Base-by-base conservation (phyloP, 1,284 basidiomycete species). In the Rhodofomes roseus region DNA sequence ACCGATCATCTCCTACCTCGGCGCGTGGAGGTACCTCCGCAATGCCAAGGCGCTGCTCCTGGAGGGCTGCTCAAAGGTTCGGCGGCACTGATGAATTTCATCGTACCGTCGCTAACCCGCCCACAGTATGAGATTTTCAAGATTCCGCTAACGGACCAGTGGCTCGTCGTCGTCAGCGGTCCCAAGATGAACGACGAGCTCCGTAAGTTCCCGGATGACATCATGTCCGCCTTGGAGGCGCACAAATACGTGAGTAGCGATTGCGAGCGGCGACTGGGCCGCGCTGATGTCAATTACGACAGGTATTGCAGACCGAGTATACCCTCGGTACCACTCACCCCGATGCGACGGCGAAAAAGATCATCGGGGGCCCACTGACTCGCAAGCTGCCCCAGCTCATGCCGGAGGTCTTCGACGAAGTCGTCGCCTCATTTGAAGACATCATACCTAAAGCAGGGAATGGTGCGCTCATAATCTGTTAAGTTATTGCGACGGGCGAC, bases 141-240 rank as follows among this genome's bases (percentile, higher is more conserved):
- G 59, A 61, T 83, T 4, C 1, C 80, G 0, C 66, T 71, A 1
- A 59, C 74, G 1, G 68, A 69, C 27, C 63, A 65, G 39, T 83
- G 80, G 81, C 58, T 72, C 0, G 71, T 83, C 18, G 41, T 82
- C 25, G 59, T 80, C 1, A 74, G 66, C 29, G 74, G 68, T 4
- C 68, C 61, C 0, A 63, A 70, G 23, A 63, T 74, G 22, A 66
- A 79, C 5, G 76, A 81, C 5, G 81, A 83, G 44, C 51, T 82
- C 12, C 67, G 73, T 2, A 76, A 66, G 36, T 74, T 76, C 1
- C 66, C 73, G 0, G 77, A 78, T 20, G 74, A 77, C 16, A 62
- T 68, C 3, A 58, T 82, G 7, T 80, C 77, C 0, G 71, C 76
- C 39, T 16, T 60, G 0, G 74, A 16, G 77, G 73, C 0, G 37